Conservation (phyloP, 129 eudicot species). For the Daucus carota region DNA sequence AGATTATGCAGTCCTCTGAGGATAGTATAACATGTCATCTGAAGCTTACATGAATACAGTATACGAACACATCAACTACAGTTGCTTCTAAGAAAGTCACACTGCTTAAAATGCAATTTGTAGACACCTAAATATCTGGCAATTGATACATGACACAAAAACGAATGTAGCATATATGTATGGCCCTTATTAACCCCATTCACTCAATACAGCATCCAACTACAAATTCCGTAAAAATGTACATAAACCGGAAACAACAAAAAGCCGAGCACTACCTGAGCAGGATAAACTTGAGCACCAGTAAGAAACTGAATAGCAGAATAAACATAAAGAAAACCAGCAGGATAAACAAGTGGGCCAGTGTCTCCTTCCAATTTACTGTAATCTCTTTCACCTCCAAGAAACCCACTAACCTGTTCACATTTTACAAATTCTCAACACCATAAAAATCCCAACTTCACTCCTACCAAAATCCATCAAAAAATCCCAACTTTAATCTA, state of each 20-base stretch:
- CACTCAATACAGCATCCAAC: background rate
- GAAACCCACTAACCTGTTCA: constrained; percentile 61
- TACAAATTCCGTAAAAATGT: background rate
- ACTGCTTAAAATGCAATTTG: background rate
- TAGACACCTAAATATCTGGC: background rate
- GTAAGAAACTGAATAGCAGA: constrained; percentile 70
- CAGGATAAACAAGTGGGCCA: constrained; percentile 94
- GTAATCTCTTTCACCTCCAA: constrained; percentile 85
- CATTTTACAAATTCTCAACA: background rate
- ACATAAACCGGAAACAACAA: background rate
- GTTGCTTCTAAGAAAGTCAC: background rate
- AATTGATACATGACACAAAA: background rate
- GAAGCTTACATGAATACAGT: background rate
- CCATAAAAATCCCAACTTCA: constrained; percentile 1
- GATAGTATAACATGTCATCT: background rate
- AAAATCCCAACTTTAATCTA: background rate
- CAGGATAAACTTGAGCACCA: constrained; percentile 67
- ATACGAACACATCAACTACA: background rate
- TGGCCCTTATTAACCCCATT: background rate
- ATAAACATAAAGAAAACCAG: constrained; percentile 83
- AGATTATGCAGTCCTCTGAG: background rate
- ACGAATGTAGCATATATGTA: too few species aligned
- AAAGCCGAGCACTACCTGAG: constrained; percentile 44
- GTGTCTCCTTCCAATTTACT: constrained; percentile 85
- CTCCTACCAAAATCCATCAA: background rate